Evolutionary conservation across 164 flowering plant genomes (phyloP), one percentile per base, ranked within the genome.

Genomic region (Chloranthus sessilifolius): DNA sequence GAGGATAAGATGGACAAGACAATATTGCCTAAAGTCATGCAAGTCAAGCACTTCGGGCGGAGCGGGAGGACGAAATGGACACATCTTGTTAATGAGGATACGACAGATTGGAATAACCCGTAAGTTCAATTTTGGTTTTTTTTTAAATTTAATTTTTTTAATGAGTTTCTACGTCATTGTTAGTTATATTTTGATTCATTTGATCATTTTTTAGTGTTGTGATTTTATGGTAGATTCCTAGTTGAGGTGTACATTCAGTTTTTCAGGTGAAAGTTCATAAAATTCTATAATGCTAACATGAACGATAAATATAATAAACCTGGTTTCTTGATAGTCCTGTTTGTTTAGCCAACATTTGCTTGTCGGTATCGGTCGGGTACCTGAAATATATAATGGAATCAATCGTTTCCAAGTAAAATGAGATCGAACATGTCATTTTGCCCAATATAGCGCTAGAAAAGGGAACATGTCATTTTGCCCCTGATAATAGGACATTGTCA

Each of bases 21-120:
- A 21, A 82, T 80, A 48, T 65, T 90, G 67, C 97, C 95, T 1
- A 86, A 86, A 72, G 90, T 89, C 54, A 86, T 90, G 97, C 95
- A 86, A 61, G 94, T 86, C 52, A 86, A 86, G 70, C 97, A 90
- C 72, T 90, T 90, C 60, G 95, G 97, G 27, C 86, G 97, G 14
- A 90, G 95, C 69, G 97, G 97, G 49, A 80, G 97, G 70, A 84
- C 95, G 3, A 90, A 86, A 56, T 84, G 97, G 94, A 84, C 94
- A 1, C 97, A 90, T 71, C 95, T 90, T 61, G 97, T 90, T 62
- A 76, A 80, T 37, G 91, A 90, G 73, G 97, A 86, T 64, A 86
- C 97, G n/a, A 90, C 94, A 20, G 94, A 82, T 60, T 90, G 94
- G 94, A 79, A 82, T 67, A 82, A 76, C 49, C 95, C 94, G 90